phyloP scores from a whole-genome alignment of 2,329 filamentous ascomycete species.

The Penicillium sp. region DNA sequence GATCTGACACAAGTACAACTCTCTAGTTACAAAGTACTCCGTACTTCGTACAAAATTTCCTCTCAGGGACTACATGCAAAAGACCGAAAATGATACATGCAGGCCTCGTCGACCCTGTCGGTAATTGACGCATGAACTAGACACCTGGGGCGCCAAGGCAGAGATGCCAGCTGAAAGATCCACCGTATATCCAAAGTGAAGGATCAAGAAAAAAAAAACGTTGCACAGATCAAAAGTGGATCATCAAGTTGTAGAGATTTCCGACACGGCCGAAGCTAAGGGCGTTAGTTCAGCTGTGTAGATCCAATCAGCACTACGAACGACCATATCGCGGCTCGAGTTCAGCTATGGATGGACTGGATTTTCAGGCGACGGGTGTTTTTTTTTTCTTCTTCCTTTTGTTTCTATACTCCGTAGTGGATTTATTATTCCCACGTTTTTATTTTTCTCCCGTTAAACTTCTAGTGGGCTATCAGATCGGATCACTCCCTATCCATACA shows the following conservation, averaged over 20 bases:
- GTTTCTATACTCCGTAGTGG: background rate
- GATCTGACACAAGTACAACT: background rate
- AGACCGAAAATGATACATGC: background rate
- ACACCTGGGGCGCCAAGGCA: constrained; percentile 25
- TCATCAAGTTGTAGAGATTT: background rate
- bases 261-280: constrained; percentile 16
- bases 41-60: background rate
- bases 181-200: background rate
- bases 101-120: background rate
- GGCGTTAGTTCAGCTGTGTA: constrained; percentile 15
- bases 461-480: background rate
- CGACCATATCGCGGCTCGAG: constrained; percentile 16
- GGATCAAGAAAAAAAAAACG: background rate
- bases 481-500: background rate
- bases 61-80: background rate
- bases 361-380: constrained; percentile 1
- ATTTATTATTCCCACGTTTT: background rate
- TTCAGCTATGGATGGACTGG: constrained; percentile 22
- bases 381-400: background rate
- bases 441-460: background rate
- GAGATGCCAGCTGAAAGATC: constrained; percentile 25
- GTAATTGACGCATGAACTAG: constrained; percentile 13
- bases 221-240: constrained; percentile 6
- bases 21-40: background rate
- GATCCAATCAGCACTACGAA: constrained; percentile 22